Evolutionary conservation across 1,284 basidiomycete species (phyloP), one percentile per base, ranked within the genome.

Genomic region (Blastosporella zonata): DNA sequence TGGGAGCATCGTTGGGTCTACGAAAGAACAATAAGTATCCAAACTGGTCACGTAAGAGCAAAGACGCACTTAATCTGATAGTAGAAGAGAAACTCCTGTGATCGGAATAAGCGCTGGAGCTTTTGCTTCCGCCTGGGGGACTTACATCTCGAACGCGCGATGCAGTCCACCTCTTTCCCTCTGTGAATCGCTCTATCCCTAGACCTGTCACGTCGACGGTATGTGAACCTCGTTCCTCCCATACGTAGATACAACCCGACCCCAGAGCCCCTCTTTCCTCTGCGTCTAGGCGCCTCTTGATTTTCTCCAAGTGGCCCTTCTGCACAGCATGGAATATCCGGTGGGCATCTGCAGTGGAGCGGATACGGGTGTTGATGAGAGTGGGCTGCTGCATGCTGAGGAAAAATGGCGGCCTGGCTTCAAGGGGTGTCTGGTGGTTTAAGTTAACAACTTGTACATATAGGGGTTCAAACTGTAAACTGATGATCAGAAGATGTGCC

Each of bases 221-320:
- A 50, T 86, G 82, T 28, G 83, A 84, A 5, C 84, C 84, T 46
- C 86, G 75, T 62, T 90, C 88, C 66, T 91, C 89, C 89, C 89
- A 91, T 45, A 87, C 83, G 62, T 90, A 91, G 47, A 90, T 80
- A 58, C 86, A 87, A 25, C 88, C 88, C 2, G 86, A 76, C 31
- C 69, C 62, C 50, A 87, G 68, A 1, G 79, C 78, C 17, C 73
- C 71, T 38, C 83, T 77, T 57, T 83, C 88, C 56, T 90, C 87
- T 35, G 85, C 81, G 59, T 90, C 89, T 42, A 91, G 76, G 15
- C 88, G 77, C 55, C 88, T 76, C 43, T 83, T 81, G 58, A 90
- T 84, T 77, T 90, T 85, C 48, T 79, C 79, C 42, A 90, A 71
- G 38, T 79, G 56, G 46, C 79, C 78, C 49, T 74, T 74, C 42